Conservation (phyloP, 106 monocot genomes). For the Acorus calamus region DNA sequence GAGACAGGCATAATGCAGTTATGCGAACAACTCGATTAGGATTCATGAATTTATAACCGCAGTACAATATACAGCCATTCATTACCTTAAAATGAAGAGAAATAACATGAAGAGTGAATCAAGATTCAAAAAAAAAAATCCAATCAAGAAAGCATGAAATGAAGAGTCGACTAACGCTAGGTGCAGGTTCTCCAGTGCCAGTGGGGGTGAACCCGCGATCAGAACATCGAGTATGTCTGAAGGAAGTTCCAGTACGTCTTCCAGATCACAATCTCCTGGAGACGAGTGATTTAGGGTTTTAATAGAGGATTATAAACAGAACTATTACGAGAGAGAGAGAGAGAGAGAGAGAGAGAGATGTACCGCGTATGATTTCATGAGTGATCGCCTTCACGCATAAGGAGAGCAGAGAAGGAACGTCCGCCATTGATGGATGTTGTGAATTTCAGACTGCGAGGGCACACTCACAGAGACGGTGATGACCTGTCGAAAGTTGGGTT, state of each 20-base stretch:
- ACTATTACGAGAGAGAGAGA: not conserved
- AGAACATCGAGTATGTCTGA: slow-evolving; percentile 22
- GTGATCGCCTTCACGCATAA: slow-evolving; percentile 21
- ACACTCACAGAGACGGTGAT: no score
- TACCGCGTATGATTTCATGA: slow-evolving; percentile 8
- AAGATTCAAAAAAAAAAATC: not conserved
- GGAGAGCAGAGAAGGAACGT: slow-evolving; percentile 24
- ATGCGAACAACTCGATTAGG: no score
- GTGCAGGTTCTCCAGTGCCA: slow-evolving; percentile 35
- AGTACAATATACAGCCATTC: no score
- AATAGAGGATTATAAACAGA: not conserved
- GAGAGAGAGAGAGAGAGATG: not conserved
- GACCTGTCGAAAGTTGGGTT: no score
- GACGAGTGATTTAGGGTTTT: not conserved
- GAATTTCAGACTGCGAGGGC: no score
- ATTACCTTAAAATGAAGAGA: no score
- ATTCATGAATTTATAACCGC: no score
- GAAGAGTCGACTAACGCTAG: slow-evolving; percentile 17
- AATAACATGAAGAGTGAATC: no score
- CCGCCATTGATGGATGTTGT: slow-evolving; percentile 5
- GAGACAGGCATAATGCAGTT: no score
- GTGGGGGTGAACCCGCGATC: slow-evolving; percentile 16
- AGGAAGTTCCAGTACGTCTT: slow-evolving; percentile 35
- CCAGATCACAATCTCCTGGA: slow-evolving; percentile 17
- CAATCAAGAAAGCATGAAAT: not conserved